Conservation (phyloP, 2,329 filamentous ascomycete species). For the Fusarium anthophilum region DNA sequence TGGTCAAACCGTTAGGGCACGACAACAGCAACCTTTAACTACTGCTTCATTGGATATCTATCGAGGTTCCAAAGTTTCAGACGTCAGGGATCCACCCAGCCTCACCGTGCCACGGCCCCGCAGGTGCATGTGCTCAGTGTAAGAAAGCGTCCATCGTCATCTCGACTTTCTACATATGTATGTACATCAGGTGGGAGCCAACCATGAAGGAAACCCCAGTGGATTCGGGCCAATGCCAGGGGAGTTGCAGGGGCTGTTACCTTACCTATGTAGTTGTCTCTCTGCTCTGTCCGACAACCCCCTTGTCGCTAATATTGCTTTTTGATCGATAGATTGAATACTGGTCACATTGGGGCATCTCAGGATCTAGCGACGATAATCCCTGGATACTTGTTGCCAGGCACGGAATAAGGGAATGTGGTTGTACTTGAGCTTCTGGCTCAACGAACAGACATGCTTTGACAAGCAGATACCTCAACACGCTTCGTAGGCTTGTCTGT, state of each 20-base stretch:
- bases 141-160: conserved; percentile 37
- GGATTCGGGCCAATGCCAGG: conserved; percentile 31
- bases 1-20: conserved; percentile 46
- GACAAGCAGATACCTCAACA: not conserved
- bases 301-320: conserved; percentile 35
- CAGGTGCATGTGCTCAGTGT: conserved; percentile 36
- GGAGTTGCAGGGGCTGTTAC: conserved; percentile 8
- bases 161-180: conserved; percentile 26
- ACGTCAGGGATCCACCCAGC: conserved; percentile 41
- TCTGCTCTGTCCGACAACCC: conserved; percentile 20
- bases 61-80: conserved; percentile 34
- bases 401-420: not conserved
- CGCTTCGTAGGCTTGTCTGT: not conserved
- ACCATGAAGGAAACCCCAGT: conserved; percentile 26
- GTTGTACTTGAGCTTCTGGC: not conserved
- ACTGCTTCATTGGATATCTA: conserved; percentile 40
- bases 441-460: not conserved
- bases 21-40: conserved; percentile 35
- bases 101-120: conserved; percentile 42
- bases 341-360: conserved; percentile 19
- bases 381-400: conserved; percentile 25
- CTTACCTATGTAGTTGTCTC: not conserved
- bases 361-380: conserved; percentile 20
- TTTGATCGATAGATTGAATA: conserved; percentile 35
- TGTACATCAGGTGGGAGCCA: conserved; percentile 27